Evolutionary conservation across 1,139 yeast species (phyloP), one percentile per base, ranked within the genome.

Genomic region (Pneumocystis canis): DNA sequence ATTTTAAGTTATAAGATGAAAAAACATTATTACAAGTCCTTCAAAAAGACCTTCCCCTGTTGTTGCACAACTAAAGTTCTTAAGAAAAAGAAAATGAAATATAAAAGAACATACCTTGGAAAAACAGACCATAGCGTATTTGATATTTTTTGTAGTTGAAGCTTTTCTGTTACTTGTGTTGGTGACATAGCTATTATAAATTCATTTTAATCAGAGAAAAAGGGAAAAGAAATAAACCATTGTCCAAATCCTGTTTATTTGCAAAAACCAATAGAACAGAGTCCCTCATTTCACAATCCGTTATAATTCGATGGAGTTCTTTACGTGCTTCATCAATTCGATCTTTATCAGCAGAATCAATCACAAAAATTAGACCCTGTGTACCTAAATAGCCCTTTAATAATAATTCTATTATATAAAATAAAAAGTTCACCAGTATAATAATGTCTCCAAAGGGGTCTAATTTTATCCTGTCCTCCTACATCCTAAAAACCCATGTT

Each of bases 391-490:
- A 35, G 14, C 7, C 14, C 20, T 1, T 3, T 20, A 4, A 25
- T 20, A 11, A 47, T 25, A 25, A 9, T 25, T 9, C 3, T 1
- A 1, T 18, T 20, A 41, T 11, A 11, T 37, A 20, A 9, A 25
- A n/a, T 20, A 1, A 6, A 11, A 25, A 47, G 25, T 7, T 11
- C 25, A 14, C 54, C 54, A 64, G 95, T 88, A 73, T 92, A 92
- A 75, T 92, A 92, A 74, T 97, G 92, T 70, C 98, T 80, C 98
- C 98, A 92, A 75, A 92, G 92, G 1, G 98, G 97, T 70, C 98
- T 81, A 69, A 92, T 92, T 31, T 95, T 85, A 1, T 97, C 90
- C 74, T 92, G 98, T 0, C 98, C 98, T 66, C 98, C 98, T 68
- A 92, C 80, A 77, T 92, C 98, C 87, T 87, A 80, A 37, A 37